phyloP scores from a whole-genome alignment of 306 rosid species.

The apple (Malus domestica) region ASM211411v1 NC_041803.1:44438001-44438500 shows the following conservation, averaged over 20 bases:
- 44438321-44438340: neutral
- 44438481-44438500: neutral
- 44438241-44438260: neutral
- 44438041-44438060: neutral
- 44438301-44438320: neutral
- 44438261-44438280: neutral
- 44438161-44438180: constrained; percentile 88
- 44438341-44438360: neutral
- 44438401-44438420: neutral
- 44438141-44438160: constrained; percentile 92
- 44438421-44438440: neutral
- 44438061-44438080: constrained; percentile 17
- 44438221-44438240: neutral
- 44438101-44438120: constrained; percentile 97
- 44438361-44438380: neutral
- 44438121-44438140: constrained; percentile 91
- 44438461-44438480: neutral
- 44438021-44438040: neutral
- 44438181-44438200: constrained; percentile 28
- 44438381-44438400: neutral
- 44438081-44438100: constrained; percentile 80
- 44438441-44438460: neutral
- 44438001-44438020: neutral
- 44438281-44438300: neutral
- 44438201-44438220: neutral